These are phyloP conservation scores for Carex littledalei DNA, from an alignment of 176 grass and related monocot species.

Conservation along the genomic window DNA sequence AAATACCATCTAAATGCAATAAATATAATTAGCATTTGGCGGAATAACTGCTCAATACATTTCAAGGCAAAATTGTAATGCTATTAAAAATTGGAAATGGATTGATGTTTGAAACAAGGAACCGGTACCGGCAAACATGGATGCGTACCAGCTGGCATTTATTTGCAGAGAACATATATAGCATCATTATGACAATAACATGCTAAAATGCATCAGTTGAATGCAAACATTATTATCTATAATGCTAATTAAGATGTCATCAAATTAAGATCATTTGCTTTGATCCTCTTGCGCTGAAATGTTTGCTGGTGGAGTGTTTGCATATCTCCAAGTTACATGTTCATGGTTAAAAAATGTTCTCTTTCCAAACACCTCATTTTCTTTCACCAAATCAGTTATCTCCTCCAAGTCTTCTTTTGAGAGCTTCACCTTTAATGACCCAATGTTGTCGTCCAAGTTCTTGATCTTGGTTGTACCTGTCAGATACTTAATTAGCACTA, in stretches of 20 bases:
- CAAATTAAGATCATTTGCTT: neutral
- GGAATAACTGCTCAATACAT: neutral
- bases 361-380: slow-evolving; percentile 51
- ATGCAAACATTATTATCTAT: neutral
- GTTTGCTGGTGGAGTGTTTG: slow-evolving; percentile 39
- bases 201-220: neutral
- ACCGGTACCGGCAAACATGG: neutral
- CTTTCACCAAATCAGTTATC: slow-evolving; percentile 39
- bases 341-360: slow-evolving; percentile 39
- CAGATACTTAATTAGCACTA: slow-evolving; percentile 12
- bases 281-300: neutral
- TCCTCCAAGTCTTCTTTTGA: slow-evolving; percentile 56
- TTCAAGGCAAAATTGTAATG: neutral
- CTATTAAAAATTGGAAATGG: neutral
- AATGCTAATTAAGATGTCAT: neutral
- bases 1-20: neutral
- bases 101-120: neutral
- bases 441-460: slow-evolving; percentile 70
- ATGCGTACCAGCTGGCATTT: neutral
- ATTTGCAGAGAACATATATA: neutral
- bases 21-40: neutral
- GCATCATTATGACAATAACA: neutral
- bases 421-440: slow-evolving; percentile 51
- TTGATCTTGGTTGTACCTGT: slow-evolving; percentile 68
- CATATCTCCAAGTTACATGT: slow-evolving; percentile 35